Evolutionary conservation across 257 asterid genomes (phyloP).

Genomic region (Solanum chmielewskii): DNA sequence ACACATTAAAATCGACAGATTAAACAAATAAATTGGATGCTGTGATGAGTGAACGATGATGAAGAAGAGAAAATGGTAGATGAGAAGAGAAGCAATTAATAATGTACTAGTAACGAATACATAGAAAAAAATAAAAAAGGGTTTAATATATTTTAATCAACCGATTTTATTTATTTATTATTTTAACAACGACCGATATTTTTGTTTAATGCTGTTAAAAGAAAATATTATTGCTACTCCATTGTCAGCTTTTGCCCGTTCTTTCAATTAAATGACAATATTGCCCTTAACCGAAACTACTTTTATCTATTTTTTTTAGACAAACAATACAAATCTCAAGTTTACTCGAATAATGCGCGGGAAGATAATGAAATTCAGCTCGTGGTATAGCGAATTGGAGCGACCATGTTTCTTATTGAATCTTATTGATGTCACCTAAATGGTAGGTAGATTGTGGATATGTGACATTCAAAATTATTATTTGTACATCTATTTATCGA

Average conservation of each 20-base stretch:
- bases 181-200: not conserved
- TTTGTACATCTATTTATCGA: too few species aligned
- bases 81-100: not conserved
- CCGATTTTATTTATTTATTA: not conserved
- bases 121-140: not conserved
- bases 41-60: not conserved
- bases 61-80: not conserved
- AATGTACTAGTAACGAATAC: not conserved
- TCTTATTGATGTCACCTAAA: too few species aligned
- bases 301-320: not conserved
- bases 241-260: not conserved
- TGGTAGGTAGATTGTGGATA: too few species aligned
- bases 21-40: not conserved
- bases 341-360: too few species aligned
- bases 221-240: not conserved
- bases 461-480: too few species aligned
- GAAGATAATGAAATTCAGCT: too few species aligned
- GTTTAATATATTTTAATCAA: not conserved
- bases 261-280: not conserved
- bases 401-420: too few species aligned
- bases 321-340: too few species aligned
- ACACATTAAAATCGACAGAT: not conserved
- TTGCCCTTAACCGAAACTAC: not conserved
- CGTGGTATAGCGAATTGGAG: too few species aligned
- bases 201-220: not conserved